Base-by-base conservation (phyloP, 257 asterid genomes). In the Mentha longifolia region DNA sequence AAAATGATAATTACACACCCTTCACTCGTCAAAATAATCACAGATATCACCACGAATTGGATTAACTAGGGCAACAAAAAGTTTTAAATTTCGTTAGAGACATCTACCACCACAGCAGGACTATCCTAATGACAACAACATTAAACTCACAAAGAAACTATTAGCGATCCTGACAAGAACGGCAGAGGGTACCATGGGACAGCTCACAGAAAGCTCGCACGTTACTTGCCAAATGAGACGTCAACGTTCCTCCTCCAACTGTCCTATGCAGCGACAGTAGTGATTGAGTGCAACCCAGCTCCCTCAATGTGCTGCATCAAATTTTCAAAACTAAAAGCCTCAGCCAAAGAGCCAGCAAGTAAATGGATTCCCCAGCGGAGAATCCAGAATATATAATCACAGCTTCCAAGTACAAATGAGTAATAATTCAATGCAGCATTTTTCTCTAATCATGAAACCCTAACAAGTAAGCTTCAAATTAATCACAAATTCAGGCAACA, bases 121-220 rank as follows among this genome's bases (percentile, higher is more conserved):
- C 68, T 46, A 76, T 71, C 81, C 84, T 75, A 76, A 77, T 73
- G 78, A 65, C 72, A 72, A 76, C 64, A 74, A 83, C 54, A 79
- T 84, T 75, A 84, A 85, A 87, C 95, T 80, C 88, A 89, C 93
- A 77, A 87, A 85, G 84, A 93, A 81, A 84, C 82, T 76, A 87
- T 74, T 93, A 93, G 96, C 98, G 92, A 91, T 91, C 97, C 90
- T 85, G 98, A 91, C 97, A 93, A 91, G 96, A 76, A 80, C 97
- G 96, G 90, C 91, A 64, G 85, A 89, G 87, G 97, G 91, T 93
- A 93, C 97, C 98, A 71, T 91, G 83, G 83, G 84, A 84, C 88
- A 91, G 95, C 96, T 91, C 96, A 82, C 97, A 91, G 82, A 80
- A 94, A 56, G 96, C 95, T 75, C 97, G 94, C 80, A 77, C 79